phyloP scores from a whole-genome alignment of 768 basidiomycete species.

The Lactarius indigo region DNA sequence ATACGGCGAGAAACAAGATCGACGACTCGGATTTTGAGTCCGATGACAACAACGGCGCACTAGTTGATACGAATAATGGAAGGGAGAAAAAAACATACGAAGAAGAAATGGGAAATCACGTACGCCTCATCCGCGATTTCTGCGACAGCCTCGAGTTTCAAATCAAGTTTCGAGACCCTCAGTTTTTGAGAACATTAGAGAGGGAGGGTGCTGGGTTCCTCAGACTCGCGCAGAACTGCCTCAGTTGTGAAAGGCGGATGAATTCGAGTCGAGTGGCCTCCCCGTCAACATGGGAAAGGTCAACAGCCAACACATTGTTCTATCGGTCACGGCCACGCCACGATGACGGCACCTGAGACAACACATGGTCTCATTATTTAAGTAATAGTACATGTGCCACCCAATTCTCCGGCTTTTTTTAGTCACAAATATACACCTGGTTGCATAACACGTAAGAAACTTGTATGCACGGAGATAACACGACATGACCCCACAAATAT shows the following conservation, averaged over 20 bases:
- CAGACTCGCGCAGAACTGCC: background rate
- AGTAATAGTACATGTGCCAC: too few species aligned
- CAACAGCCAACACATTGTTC: background rate
- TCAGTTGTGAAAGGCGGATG: background rate
- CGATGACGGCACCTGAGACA: background rate
- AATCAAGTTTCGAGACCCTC: background rate
- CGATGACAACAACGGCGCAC: too few species aligned
- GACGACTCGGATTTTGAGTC: too few species aligned
- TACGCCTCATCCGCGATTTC: background rate
- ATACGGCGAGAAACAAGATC: too few species aligned
- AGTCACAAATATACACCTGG: too few species aligned
- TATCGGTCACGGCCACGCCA: background rate
- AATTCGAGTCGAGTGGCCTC: background rate
- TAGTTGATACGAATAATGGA: background rate
- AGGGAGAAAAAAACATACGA: background rate
- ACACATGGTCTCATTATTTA: too few species aligned
- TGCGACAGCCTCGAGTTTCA: background rate
- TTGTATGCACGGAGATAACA: too few species aligned
- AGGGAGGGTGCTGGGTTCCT: background rate
- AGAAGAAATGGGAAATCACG: background rate
- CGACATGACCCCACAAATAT: too few species aligned
- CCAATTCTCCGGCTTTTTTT: too few species aligned
- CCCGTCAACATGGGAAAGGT: background rate
- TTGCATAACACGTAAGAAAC: too few species aligned
- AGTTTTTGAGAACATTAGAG: background rate